phyloP scores from a whole-genome alignment of 2,329 filamentous ascomycete genomes.

The Zasmidium angulare region DNA sequence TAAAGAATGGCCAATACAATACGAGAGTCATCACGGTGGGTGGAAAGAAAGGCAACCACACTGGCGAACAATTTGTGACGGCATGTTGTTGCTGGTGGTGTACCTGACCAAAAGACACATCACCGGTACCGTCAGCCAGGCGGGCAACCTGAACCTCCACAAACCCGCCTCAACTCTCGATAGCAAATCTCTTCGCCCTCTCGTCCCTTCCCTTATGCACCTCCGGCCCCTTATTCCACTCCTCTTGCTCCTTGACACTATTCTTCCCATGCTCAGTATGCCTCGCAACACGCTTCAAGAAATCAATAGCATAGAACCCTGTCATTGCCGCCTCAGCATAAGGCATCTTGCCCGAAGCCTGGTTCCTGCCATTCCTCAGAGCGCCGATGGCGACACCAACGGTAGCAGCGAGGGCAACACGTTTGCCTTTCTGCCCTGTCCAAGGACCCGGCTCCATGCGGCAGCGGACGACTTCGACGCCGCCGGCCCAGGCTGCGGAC shows the following conservation, averaged over 20 bases:
- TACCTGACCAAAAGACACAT: no score
- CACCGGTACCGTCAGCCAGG: no score
- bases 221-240: slow-evolving; percentile 8
- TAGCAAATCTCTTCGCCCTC: background rate
- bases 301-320: slow-evolving; percentile 16
- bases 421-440: slow-evolving; percentile 87
- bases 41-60: no score
- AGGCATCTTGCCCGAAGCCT: slow-evolving; percentile 12
- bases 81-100: no score
- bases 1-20: no score
- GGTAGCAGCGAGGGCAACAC: slow-evolving; percentile 76
- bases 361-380: slow-evolving; percentile 9
- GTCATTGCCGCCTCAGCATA: slow-evolving; percentile 17
- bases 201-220: background rate
- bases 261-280: slow-evolving; percentile 12
- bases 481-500: slow-evolving; percentile 8
- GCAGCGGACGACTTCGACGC: slow-evolving; percentile 72
- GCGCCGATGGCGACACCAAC: slow-evolving; percentile 7
- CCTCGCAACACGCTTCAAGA: slow-evolving; percentile 9
- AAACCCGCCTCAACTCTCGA: background rate
- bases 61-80: no score
- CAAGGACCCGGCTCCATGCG: slow-evolving; percentile 85
- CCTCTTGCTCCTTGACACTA: slow-evolving; percentile 8
- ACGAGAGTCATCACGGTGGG: no score
- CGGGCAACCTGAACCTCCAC: no score